Base-by-base conservation (phyloP, 257 asterid species). In the Solanum megistacrolobum region DNA sequence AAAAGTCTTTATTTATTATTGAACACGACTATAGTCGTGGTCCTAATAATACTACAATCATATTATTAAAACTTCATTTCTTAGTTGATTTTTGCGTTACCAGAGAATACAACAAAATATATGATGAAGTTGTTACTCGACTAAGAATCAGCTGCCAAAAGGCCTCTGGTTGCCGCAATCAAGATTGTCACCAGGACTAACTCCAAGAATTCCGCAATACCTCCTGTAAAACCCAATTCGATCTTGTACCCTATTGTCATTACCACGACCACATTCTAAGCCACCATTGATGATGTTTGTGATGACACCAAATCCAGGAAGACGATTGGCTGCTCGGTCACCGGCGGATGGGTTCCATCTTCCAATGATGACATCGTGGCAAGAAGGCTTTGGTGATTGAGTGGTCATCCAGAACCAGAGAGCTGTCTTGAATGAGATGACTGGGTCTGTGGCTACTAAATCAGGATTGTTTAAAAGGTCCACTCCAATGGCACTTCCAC, bases 241-340 rank as follows among this genome's bases (percentile, higher is more conserved):
- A 31, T 88, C 88, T 18, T 65, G 86, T 16, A 84, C 87, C 48
- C 83, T 76, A 0, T 62, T 25, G 31, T 58, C 85, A 7, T 60
- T 35, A 11, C 93, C 90, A 5, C 27, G 65, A 7, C 91, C 92
- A 27, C 93, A 91, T 55, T 91, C 92, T 8, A 88, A 6, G 7
- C 92, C 93, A 21, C 92, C 93, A 66, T 90, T 90, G 76, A 91
- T 90, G 74, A 91, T 87, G 88, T 91, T 91, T 3, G 93, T 91
- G 29, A 88, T 43, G 2, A 88, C 88, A 12, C 93, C 92, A 23
- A 84, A 90, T 20, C 93, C 91, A 1, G 93, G 88, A 4, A 87
- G 78, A 1, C 90, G 88, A 9, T 88, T 87, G 1, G 92, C 93
- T 0, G 87, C n/a, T 0, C 35, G 29, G 31, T 91, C 92, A 1